Conservation (phyloP, 2,329 filamentous ascomycete species). For the Colletotrichum coccodes region DNA sequence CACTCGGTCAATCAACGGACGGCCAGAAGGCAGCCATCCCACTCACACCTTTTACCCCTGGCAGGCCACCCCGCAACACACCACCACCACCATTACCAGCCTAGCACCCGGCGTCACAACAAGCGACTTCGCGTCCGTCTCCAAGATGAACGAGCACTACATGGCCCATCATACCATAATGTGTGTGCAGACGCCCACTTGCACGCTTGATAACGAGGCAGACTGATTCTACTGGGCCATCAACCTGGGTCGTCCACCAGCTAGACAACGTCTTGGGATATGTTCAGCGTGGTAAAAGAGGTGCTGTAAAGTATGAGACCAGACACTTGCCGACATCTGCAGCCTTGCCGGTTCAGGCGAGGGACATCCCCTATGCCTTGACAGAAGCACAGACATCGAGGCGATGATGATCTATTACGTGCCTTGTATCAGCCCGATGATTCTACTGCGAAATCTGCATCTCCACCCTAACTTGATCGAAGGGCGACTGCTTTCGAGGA, state of each 20-base stretch:
- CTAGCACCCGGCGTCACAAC: neutral
- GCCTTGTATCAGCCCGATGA: neutral
- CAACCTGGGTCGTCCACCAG: neutral
- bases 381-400: neutral
- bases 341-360: neutral
- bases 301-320: neutral
- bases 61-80: constrained; percentile 20
- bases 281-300: neutral
- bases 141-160: neutral
- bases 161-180: neutral
- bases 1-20: constrained; percentile 6
- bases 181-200: neutral
- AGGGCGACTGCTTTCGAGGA: neutral
- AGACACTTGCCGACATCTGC: neutral
- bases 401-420: neutral
- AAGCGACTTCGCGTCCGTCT: neutral
- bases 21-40: neutral
- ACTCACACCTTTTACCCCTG: constrained; percentile 10
- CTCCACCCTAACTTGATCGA: no score
- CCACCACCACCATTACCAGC: neutral
- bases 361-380: neutral
- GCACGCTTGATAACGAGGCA: neutral
- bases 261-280: neutral
- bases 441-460: neutral
- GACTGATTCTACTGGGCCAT: neutral